Evolutionary conservation across 192 early-diverging fungal genomes (phyloP).

Genomic region (Linnemannia schmuckeri): DNA sequence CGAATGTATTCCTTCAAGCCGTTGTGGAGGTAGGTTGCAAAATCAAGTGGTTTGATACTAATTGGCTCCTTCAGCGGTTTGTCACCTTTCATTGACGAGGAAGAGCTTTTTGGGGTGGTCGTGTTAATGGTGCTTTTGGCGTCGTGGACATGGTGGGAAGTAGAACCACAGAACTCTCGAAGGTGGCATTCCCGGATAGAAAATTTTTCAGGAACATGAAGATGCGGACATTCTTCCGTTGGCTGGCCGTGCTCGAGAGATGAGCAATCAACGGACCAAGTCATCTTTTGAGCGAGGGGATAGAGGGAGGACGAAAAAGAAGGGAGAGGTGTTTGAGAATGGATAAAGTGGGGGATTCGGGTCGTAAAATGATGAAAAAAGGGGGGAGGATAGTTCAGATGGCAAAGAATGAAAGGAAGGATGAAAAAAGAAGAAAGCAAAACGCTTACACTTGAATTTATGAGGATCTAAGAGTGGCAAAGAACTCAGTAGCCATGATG

Average conservation of each 20-base stretch:
- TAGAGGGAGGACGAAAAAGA: neutral
- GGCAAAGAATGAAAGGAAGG: neutral
- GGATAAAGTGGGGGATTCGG: neutral
- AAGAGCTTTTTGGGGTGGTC: neutral
- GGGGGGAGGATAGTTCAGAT: neutral
- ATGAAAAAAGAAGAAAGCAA: neutral
- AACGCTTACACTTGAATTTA: neutral
- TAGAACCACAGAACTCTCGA: slow-evolving; percentile 29
- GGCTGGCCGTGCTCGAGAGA: neutral
- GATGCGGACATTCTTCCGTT: neutral
- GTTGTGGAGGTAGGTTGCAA: slow-evolving; percentile 12
- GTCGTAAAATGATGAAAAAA: neutral
- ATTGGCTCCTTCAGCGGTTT: slow-evolving; percentile 21
- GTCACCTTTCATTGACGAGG: neutral
- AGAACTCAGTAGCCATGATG: neutral
- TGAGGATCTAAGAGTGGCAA: too few species aligned
- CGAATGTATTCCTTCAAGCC: neutral
- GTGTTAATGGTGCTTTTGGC: neutral
- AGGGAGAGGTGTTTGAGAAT: neutral
- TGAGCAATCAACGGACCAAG: slow-evolving; percentile 20
- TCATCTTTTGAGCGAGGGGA: slow-evolving; percentile 4
- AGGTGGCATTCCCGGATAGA: slow-evolving; percentile 19
- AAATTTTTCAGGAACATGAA: slow-evolving; percentile 12
- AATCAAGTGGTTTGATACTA: slow-evolving; percentile 22
- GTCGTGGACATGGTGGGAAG: neutral